Evolutionary conservation across 768 basidiomycete species (phyloP).

Genomic region (Imleria badia): DNA sequence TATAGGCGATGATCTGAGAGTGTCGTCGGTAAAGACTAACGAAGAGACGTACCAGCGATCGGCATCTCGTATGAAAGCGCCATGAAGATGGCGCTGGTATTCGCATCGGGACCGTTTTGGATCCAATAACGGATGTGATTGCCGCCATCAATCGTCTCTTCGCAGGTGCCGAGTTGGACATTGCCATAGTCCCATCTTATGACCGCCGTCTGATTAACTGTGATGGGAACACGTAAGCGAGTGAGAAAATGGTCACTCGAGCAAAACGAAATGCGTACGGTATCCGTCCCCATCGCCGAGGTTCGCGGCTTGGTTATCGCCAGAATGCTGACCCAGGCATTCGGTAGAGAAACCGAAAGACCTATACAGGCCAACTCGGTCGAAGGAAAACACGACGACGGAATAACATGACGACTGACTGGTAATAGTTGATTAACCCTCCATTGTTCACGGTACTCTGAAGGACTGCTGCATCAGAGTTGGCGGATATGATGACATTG

Average conservation of each 20-base stretch:
- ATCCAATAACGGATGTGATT: slow-evolving; percentile 89
- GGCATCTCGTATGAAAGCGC: slow-evolving; percentile 74
- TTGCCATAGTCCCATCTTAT: slow-evolving; percentile 86
- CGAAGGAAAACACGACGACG: background rate
- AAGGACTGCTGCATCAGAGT: slow-evolving; percentile 71
- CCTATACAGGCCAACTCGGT: slow-evolving; percentile 24
- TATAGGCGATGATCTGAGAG: slow-evolving; percentile 18
- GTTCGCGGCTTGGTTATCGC: slow-evolving; percentile 66
- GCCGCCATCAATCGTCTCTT: slow-evolving; percentile 83
- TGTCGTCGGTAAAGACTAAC: slow-evolving; percentile 6
- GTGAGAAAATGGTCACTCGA: background rate
- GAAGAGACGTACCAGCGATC: slow-evolving; percentile 46
- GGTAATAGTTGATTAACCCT: slow-evolving; percentile 78
- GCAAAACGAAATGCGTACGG: slow-evolving; percentile 43
- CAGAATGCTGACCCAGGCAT: slow-evolving; percentile 81
- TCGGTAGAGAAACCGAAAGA: slow-evolving; percentile 73
- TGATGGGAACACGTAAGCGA: background rate
- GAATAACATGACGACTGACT: slow-evolving; percentile 46
- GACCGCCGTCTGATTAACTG: slow-evolving; percentile 82
- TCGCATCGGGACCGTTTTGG: slow-evolving; percentile 63
- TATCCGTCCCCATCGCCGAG: slow-evolving; percentile 82
- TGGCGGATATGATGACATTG: slow-evolving; percentile 76
- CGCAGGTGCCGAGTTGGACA: slow-evolving; percentile 77
- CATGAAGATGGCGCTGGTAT: slow-evolving; percentile 76
- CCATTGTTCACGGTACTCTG: slow-evolving; percentile 59